Evolutionary conservation across 1,139 yeast genomes (phyloP).

Genomic region (Casaregolazyma suthepensis): DNA sequence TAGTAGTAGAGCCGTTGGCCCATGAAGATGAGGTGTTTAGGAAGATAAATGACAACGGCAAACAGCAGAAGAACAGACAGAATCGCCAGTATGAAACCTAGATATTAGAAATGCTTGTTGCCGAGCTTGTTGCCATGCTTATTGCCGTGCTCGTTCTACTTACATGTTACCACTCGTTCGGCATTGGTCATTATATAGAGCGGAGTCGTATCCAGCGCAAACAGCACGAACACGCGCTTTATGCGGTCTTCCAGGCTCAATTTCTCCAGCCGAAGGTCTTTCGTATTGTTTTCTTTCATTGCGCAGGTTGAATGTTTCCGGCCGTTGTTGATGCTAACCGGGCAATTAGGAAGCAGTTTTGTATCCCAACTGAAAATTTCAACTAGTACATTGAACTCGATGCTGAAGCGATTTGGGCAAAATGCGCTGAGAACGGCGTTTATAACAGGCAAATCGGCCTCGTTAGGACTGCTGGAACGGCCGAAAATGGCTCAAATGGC

Average conservation of each 20-base stretch:
- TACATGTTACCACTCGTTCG: constrained; percentile 22
- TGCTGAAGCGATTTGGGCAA: background rate
- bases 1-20: constrained; percentile 25
- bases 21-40: constrained; percentile 21
- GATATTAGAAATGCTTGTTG: background rate
- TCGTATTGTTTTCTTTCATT: background rate
- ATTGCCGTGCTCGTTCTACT: no score
- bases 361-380: background rate
- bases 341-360: background rate
- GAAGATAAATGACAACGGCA: constrained; percentile 24
- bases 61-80: constrained; percentile 7
- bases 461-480: background rate
- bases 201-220: constrained; percentile 18
- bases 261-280: background rate
- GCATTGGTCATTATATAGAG: constrained; percentile 23
- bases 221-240: constrained; percentile 13
- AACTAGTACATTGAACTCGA: background rate
- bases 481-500: background rate
- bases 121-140: no score
- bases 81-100: constrained; percentile 8
- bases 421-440: background rate
- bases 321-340: background rate
- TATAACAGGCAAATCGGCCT: background rate
- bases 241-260: background rate
- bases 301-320: background rate